phyloP scores from a whole-genome alignment of 192 early-diverging fungal species.

The Rhizophagus sp. region DNA sequence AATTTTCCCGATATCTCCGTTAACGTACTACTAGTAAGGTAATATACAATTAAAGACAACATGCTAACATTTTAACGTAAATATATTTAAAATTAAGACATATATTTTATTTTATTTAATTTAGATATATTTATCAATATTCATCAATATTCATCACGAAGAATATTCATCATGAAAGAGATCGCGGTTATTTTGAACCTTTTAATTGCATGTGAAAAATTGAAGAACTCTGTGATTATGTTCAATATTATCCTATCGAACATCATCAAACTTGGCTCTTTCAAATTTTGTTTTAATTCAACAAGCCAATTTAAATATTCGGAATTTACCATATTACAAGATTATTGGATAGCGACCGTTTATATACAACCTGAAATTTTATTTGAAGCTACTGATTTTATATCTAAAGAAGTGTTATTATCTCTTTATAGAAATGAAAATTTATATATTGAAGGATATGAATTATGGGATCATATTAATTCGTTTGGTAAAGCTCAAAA shows the following conservation, averaged over 20 bases:
- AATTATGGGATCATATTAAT: constrained; percentile 2
- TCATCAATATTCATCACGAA: neutral
- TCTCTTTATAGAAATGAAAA: neutral
- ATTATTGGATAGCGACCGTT: neutral
- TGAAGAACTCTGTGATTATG: neutral
- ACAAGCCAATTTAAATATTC: neutral
- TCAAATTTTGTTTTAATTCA: neutral
- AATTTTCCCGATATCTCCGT: too few species aligned
- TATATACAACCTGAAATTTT: neutral
- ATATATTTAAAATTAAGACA: too few species aligned
- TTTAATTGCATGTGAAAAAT: neutral
- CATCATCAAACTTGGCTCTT: neutral
- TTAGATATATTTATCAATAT: constrained; percentile 22
- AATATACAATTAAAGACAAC: too few species aligned
- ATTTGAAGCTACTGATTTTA: constrained; percentile 6
- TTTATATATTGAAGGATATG: constrained; percentile 1
- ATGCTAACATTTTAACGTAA: too few species aligned
- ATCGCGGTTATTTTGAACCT: neutral
- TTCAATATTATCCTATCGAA: neutral
- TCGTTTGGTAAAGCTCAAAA: constrained; percentile 7
- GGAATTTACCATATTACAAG: neutral
- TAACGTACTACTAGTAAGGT: too few species aligned
- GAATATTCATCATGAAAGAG: neutral
- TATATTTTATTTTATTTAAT: too few species aligned
- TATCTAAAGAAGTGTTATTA: neutral